Conservation (phyloP, 306 rosid genomes). For the Vigna nakashimae region DNA sequence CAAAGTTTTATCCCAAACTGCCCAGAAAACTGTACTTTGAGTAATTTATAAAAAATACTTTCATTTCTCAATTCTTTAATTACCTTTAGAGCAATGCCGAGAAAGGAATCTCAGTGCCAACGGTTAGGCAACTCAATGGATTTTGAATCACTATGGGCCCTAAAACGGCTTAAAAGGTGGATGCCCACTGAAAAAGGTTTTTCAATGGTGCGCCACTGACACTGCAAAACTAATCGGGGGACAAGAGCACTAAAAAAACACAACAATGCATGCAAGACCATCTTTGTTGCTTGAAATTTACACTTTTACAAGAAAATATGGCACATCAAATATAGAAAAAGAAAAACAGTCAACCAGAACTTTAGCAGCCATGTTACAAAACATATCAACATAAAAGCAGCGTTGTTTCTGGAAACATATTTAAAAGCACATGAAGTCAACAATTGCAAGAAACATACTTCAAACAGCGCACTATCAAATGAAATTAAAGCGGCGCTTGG, state of each 20-base stretch:
- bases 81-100: background rate
- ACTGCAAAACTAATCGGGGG: constrained; percentile 26
- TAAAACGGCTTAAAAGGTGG: constrained; percentile 24
- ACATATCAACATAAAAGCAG: background rate
- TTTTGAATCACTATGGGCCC: constrained; percentile 42
- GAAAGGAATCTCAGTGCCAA: background rate
- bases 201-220: constrained; percentile 52
- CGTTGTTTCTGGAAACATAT: background rate
- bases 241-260: constrained; percentile 5
- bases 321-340: background rate
- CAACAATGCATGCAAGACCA: constrained; percentile 40
- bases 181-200: constrained; percentile 39
- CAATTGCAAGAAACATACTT: background rate
- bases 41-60: background rate
- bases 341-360: background rate
- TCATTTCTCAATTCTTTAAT: background rate
- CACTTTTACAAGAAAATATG: constrained; percentile 1
- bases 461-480: background rate
- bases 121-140: constrained; percentile 13
- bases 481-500: background rate
- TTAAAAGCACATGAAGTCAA: background rate
- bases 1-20: background rate
- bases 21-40: background rate
- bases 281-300: constrained; percentile 18
- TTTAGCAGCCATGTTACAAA: background rate